phyloP scores from a whole-genome alignment of 805 yeast species.

The Myxozyma neglecta region DNA sequence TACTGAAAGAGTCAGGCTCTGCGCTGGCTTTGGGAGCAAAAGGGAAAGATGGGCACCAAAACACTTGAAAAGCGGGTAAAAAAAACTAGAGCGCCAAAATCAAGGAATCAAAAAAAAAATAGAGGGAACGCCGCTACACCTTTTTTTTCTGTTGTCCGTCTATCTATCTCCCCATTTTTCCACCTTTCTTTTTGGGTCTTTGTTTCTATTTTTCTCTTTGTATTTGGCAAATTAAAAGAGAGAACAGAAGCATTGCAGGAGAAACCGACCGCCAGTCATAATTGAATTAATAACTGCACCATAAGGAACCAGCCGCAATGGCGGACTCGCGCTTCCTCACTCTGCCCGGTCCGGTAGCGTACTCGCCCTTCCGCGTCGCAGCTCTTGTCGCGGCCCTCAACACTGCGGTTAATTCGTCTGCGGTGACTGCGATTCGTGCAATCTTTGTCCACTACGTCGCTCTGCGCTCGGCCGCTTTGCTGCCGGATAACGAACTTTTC shows the following conservation, averaged over 20 bases:
- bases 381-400: constrained; percentile 72
- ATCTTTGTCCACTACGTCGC: constrained; percentile 81
- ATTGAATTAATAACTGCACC: no score
- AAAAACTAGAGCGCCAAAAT: no score
- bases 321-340: constrained; percentile 38
- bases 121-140: background rate
- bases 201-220: no score
- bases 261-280: no score
- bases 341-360: constrained; percentile 86
- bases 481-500: background rate
- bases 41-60: no score
- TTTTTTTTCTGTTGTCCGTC: background rate
- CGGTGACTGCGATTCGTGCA: constrained; percentile 69
- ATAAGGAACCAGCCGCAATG: background rate
- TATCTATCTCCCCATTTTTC: background rate
- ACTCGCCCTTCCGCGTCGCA: constrained; percentile 81
- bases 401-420: constrained; percentile 63
- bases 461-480: constrained; percentile 40
- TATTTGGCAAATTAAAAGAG: no score
- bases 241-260: no score
- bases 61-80: no score
- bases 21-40: no score
- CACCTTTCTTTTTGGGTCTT: background rate
- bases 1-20: no score
- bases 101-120: no score